Percentiles rank a stretch among this genome's conserved stretches.
Conservation (phyloP, 2,329 filamentous ascomycete species). For the Shiraia sp. region DNA sequence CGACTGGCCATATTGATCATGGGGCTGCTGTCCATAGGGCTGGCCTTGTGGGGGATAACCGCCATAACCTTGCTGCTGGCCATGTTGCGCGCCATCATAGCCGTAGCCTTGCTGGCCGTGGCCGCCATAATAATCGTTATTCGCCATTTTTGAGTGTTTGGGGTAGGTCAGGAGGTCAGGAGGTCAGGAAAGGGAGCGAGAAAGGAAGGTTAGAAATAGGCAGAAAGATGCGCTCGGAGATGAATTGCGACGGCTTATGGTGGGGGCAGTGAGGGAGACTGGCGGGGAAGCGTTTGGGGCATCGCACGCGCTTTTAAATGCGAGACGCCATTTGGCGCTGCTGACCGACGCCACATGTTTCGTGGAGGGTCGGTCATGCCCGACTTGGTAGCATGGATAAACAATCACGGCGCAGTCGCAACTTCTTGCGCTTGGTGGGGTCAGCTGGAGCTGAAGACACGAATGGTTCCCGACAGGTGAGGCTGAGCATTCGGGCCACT, state of each 20-base stretch:
- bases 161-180: neutral
- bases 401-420: conserved; percentile 22
- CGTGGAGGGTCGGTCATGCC: conserved; percentile 9
- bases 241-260: conserved; percentile 22
- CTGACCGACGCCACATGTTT: conserved; percentile 21
- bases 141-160: conserved; percentile 19
- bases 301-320: conserved; percentile 29
- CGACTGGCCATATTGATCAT: conserved; percentile 34
- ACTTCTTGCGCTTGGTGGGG: conserved; percentile 6
- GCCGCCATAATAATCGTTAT: conserved; percentile 42
- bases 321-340: conserved; percentile 15
- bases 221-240: conserved; percentile 8
- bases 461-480: conserved; percentile 3
- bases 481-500: conserved; percentile 5
- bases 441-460: conserved; percentile 6
- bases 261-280: conserved; percentile 21
- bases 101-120: conserved; percentile 28
- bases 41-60: conserved; percentile 25
- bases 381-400: conserved; percentile 13
- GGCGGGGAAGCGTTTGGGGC: conserved; percentile 16
- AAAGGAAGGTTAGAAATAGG: conserved; percentile 2
- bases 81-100: conserved; percentile 27
- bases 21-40: conserved; percentile 29
- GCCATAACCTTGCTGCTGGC: conserved; percentile 29
- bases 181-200: neutral